Conservation (phyloP, 1,284 basidiomycete genomes). For the Ustilago bromivora region DNA sequence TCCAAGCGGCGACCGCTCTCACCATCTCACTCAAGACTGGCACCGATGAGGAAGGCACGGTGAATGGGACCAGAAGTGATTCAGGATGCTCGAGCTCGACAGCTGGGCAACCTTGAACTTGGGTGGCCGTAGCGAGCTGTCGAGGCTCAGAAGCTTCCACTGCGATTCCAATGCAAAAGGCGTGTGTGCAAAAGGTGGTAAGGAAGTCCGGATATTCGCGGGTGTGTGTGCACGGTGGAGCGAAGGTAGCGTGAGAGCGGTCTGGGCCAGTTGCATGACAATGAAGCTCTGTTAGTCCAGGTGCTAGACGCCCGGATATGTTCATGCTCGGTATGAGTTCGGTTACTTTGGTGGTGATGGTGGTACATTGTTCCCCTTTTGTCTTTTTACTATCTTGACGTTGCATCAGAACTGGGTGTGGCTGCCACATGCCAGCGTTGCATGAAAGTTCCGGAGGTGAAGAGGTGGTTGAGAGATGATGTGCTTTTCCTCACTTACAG, state of each 20-base stretch:
- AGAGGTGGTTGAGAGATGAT: not conserved
- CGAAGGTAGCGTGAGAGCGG: not conserved
- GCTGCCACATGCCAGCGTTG: constrained; percentile 3
- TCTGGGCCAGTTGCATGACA: not conserved
- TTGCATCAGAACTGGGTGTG: not conserved
- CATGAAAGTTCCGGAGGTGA: not conserved
- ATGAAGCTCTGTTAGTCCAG: not conserved
- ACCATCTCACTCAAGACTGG: not conserved
- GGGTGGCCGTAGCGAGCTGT: not conserved
- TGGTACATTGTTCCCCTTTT: not conserved
- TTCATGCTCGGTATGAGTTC: constrained; percentile 26
- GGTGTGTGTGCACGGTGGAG: not conserved
- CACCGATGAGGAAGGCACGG: not conserved
- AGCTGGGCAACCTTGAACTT: not conserved
- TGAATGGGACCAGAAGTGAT: not conserved
- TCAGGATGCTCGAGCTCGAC: not conserved
- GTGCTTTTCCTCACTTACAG: not conserved
- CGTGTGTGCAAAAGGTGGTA: not conserved
- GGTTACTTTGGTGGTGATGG: constrained; percentile 12
- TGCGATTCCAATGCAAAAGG: not conserved
- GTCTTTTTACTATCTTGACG: not conserved
- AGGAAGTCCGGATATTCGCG: not conserved
- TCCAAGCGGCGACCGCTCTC: not conserved
- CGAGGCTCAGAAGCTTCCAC: not conserved
- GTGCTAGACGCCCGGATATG: constrained; percentile 13